These are phyloP conservation scores for Paraphysoderma sedebokerense DNA, from an alignment of 371 early-diverging fungal species.

Conservation along the genomic window DNA sequence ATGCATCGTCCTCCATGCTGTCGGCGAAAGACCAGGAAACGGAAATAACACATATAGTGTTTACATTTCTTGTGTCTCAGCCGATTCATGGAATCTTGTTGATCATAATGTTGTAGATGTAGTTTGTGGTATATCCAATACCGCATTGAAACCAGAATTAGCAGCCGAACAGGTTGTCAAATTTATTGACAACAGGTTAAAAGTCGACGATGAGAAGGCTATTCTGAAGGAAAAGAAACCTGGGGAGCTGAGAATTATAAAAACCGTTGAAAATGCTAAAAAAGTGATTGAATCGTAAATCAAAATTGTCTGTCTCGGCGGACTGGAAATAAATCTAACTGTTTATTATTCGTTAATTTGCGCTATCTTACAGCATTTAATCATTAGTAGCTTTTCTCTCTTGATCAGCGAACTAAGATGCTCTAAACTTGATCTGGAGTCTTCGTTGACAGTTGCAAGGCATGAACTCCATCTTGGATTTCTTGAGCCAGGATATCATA, in stretches of 20 bases:
- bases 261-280: too few relatives aligned
- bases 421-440: slow-evolving; percentile 6
- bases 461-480: slow-evolving; percentile 12
- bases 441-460: slow-evolving; percentile 9
- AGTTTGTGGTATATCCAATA: background rate
- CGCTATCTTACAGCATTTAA: too few relatives aligned
- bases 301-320: too few relatives aligned
- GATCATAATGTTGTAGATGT: background rate
- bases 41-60: background rate
- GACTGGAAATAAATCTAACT: too few relatives aligned
- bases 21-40: slow-evolving; percentile 1
- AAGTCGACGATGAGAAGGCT: too few relatives aligned
- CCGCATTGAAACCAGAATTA: background rate
- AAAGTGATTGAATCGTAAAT: too few relatives aligned
- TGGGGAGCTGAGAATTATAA: too few relatives aligned
- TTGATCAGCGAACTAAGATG: too few relatives aligned
- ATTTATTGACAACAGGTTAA: background rate
- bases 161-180: background rate
- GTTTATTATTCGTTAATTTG: too few relatives aligned
- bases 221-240: too few relatives aligned
- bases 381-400: too few relatives aligned
- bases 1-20: background rate
- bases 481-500: slow-evolving; percentile 14
- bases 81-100: background rate
- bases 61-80: background rate